A percentile compares a stretch with the other conserved stretches of the same genome.
Evolutionary conservation across 2,329 filamentous ascomycete species (phyloP).

Genomic region (Paecilomyces niveus): DNA sequence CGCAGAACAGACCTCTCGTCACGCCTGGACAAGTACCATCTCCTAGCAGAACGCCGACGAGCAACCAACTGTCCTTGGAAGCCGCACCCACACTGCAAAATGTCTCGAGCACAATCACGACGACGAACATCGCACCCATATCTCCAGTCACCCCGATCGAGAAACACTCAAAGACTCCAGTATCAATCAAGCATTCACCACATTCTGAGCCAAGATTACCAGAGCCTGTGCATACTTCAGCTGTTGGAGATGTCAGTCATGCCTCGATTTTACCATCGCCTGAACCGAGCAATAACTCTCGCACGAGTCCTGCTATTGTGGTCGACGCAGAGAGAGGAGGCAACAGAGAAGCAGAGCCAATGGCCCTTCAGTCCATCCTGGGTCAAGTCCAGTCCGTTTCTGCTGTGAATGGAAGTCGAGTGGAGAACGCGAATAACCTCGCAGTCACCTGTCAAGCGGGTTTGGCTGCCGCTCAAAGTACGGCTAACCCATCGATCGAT

Average conservation of each 20-base stretch:
- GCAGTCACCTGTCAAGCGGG: neutral
- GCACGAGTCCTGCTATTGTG: slow-evolving; percentile 17
- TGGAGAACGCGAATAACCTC: neutral
- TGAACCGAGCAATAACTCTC: slow-evolving; percentile 19
- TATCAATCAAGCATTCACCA: slow-evolving; percentile 1
- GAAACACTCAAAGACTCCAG: neutral
- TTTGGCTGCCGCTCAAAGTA: neutral
- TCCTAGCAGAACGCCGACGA: neutral
- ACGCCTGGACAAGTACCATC: neutral
- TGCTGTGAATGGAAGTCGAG: neutral
- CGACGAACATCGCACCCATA: slow-evolving; percentile 6
- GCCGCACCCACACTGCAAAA: neutral
- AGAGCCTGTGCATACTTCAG: neutral
- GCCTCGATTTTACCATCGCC: slow-evolving; percentile 20
- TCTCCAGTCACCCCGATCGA: slow-evolving; percentile 14
- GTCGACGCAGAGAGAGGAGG: slow-evolving; percentile 9
- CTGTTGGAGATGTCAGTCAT: slow-evolving; percentile 7
- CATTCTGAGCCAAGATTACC: slow-evolving; percentile 2
- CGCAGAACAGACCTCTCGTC: neutral
- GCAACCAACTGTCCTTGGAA: neutral
- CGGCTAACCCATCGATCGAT: neutral
- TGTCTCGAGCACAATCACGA: neutral
- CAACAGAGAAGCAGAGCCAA: neutral
- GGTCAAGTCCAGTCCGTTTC: neutral
- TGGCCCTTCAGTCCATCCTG: neutral